A percentile compares a stretch with the other conserved stretches of the same genome.
Conservation (phyloP, 345 rosid species). For the Camelina laxa region DNA sequence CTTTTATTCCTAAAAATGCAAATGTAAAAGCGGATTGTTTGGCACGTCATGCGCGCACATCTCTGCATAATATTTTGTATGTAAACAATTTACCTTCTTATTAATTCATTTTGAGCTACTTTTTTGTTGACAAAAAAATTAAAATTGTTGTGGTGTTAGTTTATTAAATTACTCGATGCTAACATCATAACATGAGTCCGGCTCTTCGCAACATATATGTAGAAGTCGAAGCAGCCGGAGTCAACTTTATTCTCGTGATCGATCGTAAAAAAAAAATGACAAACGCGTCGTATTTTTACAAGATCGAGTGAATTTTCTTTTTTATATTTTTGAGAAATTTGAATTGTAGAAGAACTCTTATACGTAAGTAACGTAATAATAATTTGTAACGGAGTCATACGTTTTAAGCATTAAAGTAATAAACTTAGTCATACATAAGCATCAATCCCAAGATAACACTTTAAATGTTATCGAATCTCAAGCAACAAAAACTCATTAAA, state of each 20-base stretch:
- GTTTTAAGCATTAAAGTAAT: neutral
- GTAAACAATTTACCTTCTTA: too few species aligned
- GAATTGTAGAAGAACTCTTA: neutral
- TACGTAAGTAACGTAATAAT: too few species aligned
- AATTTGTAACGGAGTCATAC: conserved; percentile 2
- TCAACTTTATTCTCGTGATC: neutral
- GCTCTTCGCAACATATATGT: neutral
- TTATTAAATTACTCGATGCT: neutral
- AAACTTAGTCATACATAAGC: neutral
- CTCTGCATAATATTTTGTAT: too few species aligned
- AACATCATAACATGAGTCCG: neutral
- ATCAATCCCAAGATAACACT: conserved; percentile 31
- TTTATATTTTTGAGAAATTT: neutral
- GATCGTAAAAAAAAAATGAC: neutral
- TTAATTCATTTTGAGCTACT: too few species aligned
- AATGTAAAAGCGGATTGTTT: too few species aligned
- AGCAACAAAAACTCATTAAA: conserved; percentile 20
- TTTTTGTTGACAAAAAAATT: neutral
- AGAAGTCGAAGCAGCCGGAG: neutral
- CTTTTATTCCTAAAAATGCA: too few species aligned
- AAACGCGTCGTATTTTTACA: neutral
- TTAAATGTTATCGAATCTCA: conserved; percentile 33
- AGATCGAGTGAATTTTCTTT: neutral
- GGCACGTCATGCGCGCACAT: too few species aligned
- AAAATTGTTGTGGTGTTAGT: neutral